Base-by-base conservation (phyloP, 768 basidiomycete genomes). In the Termitomyces sp. region DNA sequence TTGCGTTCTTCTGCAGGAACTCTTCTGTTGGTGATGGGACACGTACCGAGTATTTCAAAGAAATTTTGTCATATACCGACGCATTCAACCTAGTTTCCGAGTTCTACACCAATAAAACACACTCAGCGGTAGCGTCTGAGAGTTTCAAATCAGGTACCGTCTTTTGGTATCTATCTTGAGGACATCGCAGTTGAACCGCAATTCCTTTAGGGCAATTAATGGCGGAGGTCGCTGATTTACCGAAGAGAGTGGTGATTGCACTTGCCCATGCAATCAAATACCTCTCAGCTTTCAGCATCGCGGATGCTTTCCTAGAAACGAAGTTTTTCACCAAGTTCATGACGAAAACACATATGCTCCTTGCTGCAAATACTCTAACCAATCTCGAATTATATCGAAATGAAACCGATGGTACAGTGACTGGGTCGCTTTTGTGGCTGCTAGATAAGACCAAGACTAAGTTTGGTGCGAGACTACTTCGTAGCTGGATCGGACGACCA, bases 371-470 rank as follows among this genome's bases (percentile, higher is more conserved):
- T 65, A 96, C 96, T 0, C 70, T 98, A 11, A 78, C 79, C 12
- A 98, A 97, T 65, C 69, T 96, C 71, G 95, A 98, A 68, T 84
- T 99, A n/a, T 95, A 91, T 67, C 81, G 84, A 34, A 98, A 98
- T 62, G 87, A 90, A 64, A 93, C 91, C 0, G 88, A 97, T 65
- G 80, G 80, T 53, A 82, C 79, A 11, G 73, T 78, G 19, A 78
- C 71, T 54, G 95, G 94, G 4, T 89, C 91, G 48, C 71, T 99
- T 45, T 73, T 97, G 58, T 89, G 86, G 82, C 78, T 95, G 7
- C 74, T 99, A 51, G 90, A 98, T 72, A 82, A 82, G 56, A 96
- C 93, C 32, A 81, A 82, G 59, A 98, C 96, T 2, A 84, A 81
- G 60, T 97, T 97, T 76, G 96, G 96, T 12, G 83, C 89, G 19